Evolutionary conservation across 495 filamentous ascomycete genomes (phyloP), one percentile per base, ranked within the genome.

Genomic region (Penicillium riverlandense): DNA sequence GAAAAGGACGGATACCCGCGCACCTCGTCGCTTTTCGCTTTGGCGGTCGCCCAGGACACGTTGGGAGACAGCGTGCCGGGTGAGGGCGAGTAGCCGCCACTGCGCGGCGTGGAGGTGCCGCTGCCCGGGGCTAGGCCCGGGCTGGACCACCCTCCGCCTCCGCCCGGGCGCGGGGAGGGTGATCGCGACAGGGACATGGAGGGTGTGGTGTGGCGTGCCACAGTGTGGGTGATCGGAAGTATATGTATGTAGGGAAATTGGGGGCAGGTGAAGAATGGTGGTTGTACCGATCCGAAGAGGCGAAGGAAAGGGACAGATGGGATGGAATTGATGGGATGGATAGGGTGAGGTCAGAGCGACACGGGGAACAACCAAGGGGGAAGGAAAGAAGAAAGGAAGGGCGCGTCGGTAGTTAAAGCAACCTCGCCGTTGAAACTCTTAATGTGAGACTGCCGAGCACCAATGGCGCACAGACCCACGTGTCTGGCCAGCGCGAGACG

Each of bases 101-200:
- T 69, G 43, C 73, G 66, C 28, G 86, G 85, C 54, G 80, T 87
- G 16, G 83, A 78, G 55, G 76, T 72, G 47, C 83, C 85, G 61
- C 83, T 89, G 34, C 74, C 68, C 38, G 80, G 78, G 38, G 77
- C 82, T 40, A 94, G 72, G 29, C 86, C 88, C 13, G 89, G 89
- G 65, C 82, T 91, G 45, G 86, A 79, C 89, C 90, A 95, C 52
- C 88, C 88, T 55, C 85, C 87, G 50, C 84, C 85, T 48, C 85
- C 87, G 52, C 84, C 85, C 49, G 77, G 80, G 43, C 78, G 76
- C 47, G 88, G 88, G 38, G 86, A 91, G 37, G 88, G 88, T 55
- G 87, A 91, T 65, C 86, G 80, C 42, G 87, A 90, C 43, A 89
- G 65, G 52, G 88, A 86, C 89, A 95, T 94, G 49, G 70, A 62